phyloP scores from a whole-genome alignment of 2,329 filamentous ascomycete genomes.

The Exophiala calicioides region DNA sequence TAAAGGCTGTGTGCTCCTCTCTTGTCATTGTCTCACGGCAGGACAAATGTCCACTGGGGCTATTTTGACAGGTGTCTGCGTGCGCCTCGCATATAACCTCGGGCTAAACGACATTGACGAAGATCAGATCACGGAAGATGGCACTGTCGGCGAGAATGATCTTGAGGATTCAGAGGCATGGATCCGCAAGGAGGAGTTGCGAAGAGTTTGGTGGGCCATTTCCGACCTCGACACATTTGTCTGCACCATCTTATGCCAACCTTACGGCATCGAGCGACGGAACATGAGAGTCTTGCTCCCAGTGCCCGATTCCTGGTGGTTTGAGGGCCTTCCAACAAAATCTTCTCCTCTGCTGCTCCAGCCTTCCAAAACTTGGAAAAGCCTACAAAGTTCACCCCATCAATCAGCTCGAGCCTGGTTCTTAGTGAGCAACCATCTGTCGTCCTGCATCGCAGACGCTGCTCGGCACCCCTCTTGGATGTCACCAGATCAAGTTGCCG shows the following conservation, averaged over 20 bases:
- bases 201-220: conserved; percentile 17
- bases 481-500: background rate
- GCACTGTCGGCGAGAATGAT: background rate
- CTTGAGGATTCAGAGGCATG: conserved; percentile 7
- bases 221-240: conserved; percentile 20
- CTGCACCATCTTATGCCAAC: conserved; percentile 11
- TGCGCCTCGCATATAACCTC: conserved; percentile 83
- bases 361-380: conserved; percentile 12
- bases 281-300: conserved; percentile 16
- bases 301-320: conserved; percentile 16
- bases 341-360: conserved; percentile 6
- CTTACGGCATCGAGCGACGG: conserved; percentile 13
- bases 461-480: conserved; percentile 5
- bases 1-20: conserved; percentile 13
- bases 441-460: conserved; percentile 3
- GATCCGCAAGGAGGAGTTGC: conserved; percentile 13
- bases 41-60: conserved; percentile 47
- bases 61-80: conserved; percentile 93
- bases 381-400: conserved; percentile 12
- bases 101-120: conserved; percentile 87
- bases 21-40: conserved; percentile 9
- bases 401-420: conserved; percentile 18
- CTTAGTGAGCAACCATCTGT: conserved; percentile 14
- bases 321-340: background rate
- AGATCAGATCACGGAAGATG: background rate